Conservation (phyloP, 768 basidiomycete species). For the Russula sp. region DNA sequence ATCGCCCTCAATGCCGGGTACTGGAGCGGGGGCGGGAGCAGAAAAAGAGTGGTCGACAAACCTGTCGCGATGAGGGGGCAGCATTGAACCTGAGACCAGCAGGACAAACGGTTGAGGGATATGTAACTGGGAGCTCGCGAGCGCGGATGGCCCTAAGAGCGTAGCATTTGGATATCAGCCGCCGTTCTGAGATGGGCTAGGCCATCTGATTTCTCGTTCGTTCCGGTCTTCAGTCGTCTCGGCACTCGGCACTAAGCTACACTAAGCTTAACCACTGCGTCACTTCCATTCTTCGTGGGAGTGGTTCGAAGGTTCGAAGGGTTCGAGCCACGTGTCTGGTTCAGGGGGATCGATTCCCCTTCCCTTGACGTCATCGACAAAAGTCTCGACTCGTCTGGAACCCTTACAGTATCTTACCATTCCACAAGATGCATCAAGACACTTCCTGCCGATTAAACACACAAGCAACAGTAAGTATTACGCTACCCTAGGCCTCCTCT, state of each 20-base stretch:
- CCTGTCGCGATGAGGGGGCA: neutral
- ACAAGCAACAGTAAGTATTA: neutral
- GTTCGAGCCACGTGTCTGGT: neutral
- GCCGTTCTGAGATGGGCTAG: neutral
- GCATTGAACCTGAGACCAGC: conserved; percentile 4
- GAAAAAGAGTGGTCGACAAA: neutral
- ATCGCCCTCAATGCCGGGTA: neutral
- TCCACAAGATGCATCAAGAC: no score
- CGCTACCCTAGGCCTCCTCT: neutral
- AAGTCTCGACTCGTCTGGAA: neutral
- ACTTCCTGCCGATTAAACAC: neutral
- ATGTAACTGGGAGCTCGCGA: neutral
- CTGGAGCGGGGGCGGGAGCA: neutral
- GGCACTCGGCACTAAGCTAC: no score
- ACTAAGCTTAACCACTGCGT: neutral
- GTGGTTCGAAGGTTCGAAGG: no score
- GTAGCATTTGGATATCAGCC: conserved; percentile 4
- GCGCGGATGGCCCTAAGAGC: no score
- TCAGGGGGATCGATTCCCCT: neutral
- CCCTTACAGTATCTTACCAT: neutral
- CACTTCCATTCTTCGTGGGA: neutral
- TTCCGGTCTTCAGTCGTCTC: no score
- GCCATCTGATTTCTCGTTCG: neutral
- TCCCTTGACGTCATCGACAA: neutral
- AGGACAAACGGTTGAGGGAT: neutral